Conservation (phyloP, 1,284 basidiomycete species). For the Ceratobasidium sp. region DNA sequence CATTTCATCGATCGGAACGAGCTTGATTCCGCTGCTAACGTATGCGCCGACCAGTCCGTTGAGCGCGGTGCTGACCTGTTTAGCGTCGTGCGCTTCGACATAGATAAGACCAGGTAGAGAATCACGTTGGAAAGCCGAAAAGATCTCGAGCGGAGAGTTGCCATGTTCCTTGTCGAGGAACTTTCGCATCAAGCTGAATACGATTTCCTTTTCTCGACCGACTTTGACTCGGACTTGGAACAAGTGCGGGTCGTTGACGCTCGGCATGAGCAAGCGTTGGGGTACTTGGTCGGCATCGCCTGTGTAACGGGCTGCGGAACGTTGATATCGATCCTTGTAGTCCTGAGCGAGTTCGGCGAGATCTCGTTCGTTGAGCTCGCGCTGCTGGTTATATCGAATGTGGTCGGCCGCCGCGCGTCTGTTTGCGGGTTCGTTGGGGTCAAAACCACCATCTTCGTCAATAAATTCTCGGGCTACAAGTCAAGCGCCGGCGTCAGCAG, state of each 20-base stretch:
- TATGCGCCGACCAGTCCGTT: constrained; percentile 94
- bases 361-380: constrained; percentile 85
- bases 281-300: constrained; percentile 95
- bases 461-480: constrained; percentile 69
- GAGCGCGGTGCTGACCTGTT: constrained; percentile 88
- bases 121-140: constrained; percentile 95
- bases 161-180: constrained; percentile 83
- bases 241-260: constrained; percentile 93
- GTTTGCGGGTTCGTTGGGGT: constrained; percentile 74
- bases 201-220: constrained; percentile 92
- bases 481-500: too few relatives aligned
- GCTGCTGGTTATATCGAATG: constrained; percentile 81
- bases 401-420: constrained; percentile 73
- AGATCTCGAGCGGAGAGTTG: constrained; percentile 82
- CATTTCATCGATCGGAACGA: constrained; percentile 99
- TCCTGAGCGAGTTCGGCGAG: constrained; percentile 89
- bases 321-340: constrained; percentile 83
- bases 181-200: constrained; percentile 95
- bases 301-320: constrained; percentile 78
- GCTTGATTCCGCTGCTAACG: constrained; percentile 79
- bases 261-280: constrained; percentile 96
- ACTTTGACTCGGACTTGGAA: constrained; percentile 97
- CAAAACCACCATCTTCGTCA: constrained; percentile 70
- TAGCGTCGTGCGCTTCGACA: constrained; percentile 90
- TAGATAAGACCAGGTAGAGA: constrained; percentile 96